These are phyloP conservation scores for Ambrosia hybrid DNA, from an alignment of 140 eudicot species.

Conservation along the genomic window DNA sequence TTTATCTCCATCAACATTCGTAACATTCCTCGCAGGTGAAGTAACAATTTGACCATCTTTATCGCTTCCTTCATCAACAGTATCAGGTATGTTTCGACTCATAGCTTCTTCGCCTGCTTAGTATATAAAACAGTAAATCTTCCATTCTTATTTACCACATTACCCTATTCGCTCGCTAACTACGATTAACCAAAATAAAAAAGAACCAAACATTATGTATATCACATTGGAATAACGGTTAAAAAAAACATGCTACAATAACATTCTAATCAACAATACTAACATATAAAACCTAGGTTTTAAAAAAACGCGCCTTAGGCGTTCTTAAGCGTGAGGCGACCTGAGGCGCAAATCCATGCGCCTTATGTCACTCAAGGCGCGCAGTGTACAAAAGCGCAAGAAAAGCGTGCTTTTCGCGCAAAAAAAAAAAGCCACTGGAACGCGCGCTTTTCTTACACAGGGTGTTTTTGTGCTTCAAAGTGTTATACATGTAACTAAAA, in stretches of 20 bases:
- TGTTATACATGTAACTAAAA: no score
- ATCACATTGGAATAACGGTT: background rate
- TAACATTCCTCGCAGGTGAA: slow-evolving; percentile 32
- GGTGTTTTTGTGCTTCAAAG: no score
- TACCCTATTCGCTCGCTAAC: background rate
- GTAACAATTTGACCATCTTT: slow-evolving; percentile 36
- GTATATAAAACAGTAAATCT: slow-evolving; percentile 1
- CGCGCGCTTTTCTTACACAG: no score
- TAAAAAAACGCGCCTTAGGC: no score
- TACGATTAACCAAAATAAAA: background rate
- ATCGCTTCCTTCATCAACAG: slow-evolving; percentile 41
- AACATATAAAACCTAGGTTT: background rate
- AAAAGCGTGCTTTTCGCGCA: no score
- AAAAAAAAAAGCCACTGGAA: no score
- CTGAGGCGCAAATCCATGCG: no score
- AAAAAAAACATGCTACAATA: slow-evolving; percentile 7
- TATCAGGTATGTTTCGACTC: slow-evolving; percentile 39
- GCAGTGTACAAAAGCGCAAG: no score
- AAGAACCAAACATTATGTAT: background rate
- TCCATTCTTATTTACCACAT: background rate
- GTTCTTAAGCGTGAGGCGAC: no score
- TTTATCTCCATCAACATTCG: slow-evolving; percentile 38
- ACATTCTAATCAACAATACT: background rate
- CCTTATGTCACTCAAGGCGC: no score
- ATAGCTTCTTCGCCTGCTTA: slow-evolving; percentile 37